Percentiles rank a stretch among this genome's conserved stretches.
Conservation (phyloP, 1,284 basidiomycete genomes). For the Cutaneotrichosporon mucoides region DNA sequence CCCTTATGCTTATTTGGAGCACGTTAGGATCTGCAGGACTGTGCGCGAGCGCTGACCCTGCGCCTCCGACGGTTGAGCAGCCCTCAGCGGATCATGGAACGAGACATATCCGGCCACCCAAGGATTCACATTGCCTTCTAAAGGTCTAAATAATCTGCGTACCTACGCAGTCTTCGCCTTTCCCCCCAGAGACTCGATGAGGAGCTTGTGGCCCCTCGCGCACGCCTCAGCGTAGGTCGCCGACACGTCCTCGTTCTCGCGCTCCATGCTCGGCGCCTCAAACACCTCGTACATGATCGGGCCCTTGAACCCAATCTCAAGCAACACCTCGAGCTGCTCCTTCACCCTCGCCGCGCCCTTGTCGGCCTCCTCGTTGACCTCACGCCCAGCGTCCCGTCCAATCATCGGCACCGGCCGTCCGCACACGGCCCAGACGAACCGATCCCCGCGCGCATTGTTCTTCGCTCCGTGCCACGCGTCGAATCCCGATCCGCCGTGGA, state of each 20-base stretch:
- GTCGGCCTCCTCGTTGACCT: not conserved
- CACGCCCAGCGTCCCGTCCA: conserved; percentile 9
- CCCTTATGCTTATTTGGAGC: no score
- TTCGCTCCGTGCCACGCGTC: conserved; percentile 8
- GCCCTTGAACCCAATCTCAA: conserved; percentile 16
- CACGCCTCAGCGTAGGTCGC: not conserved
- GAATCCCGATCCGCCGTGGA: conserved; percentile 4
- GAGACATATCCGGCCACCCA: no score
- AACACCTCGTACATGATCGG: conserved; percentile 10
- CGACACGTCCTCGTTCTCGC: not conserved
- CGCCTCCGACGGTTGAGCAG: no score
- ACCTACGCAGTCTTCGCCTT: no score
- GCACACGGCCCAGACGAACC: conserved; percentile 16
- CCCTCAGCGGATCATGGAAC: no score
- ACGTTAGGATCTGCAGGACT: no score
- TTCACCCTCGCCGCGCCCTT: conserved; percentile 10
- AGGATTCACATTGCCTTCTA: no score
- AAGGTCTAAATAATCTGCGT: no score
- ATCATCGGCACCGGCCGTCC: conserved; percentile 12
- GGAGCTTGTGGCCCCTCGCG: not conserved
- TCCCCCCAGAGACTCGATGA: not conserved
- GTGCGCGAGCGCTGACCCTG: no score
- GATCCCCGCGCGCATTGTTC: conserved; percentile 4
- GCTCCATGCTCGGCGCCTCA: conserved; percentile 7
- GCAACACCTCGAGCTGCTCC: conserved; percentile 11